Percentiles rank a stretch among this genome's conserved stretches.
phyloP scores from a whole-genome alignment of 2,329 filamentous ascomycete genomes.

The Tolypocladium paradoxum region DNA sequence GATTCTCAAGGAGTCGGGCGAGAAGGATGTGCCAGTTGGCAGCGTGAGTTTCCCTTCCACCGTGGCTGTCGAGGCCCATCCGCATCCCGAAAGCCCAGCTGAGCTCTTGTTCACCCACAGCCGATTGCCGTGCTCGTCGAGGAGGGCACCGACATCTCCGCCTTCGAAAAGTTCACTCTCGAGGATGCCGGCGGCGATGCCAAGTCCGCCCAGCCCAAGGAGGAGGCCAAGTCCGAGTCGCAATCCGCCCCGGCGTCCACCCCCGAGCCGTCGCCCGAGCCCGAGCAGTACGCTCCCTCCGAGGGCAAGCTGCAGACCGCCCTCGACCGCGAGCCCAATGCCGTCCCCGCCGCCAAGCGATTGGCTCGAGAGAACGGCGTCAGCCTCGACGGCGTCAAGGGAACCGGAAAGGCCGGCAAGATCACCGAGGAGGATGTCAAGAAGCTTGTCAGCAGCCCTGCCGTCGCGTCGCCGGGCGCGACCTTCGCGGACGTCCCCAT shows the following conservation, averaged over 20 bases:
- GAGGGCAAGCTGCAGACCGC: constrained; percentile 71
- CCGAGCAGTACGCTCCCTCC: constrained; percentile 62
- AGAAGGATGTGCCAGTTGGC: constrained; percentile 89
- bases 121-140: constrained; percentile 94
- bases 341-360: constrained; percentile 63
- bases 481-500: constrained; percentile 76
- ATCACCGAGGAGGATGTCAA: constrained; percentile 91
- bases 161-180: constrained; percentile 81
- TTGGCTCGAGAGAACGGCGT: constrained; percentile 80
- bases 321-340: constrained; percentile 71
- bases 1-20: constrained; percentile 82
- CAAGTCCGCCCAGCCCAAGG: constrained; percentile 52
- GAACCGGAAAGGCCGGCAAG: constrained; percentile 72
- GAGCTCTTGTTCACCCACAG: constrained; percentile 35
- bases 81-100: constrained; percentile 5
- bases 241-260: constrained; percentile 40
- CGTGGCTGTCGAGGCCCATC: constrained; percentile 7
- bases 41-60: constrained; percentile 55
- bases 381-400: constrained; percentile 68
- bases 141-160: constrained; percentile 74
- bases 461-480: constrained; percentile 46
- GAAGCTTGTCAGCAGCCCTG: constrained; percentile 57
- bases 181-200: constrained; percentile 83
- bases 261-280: constrained; percentile 33
- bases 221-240: constrained; percentile 54